These are phyloP conservation scores for Botrytis elliptica DNA, from an alignment of 2,329 filamentous ascomycete species.

Conservation along the genomic window DNA sequence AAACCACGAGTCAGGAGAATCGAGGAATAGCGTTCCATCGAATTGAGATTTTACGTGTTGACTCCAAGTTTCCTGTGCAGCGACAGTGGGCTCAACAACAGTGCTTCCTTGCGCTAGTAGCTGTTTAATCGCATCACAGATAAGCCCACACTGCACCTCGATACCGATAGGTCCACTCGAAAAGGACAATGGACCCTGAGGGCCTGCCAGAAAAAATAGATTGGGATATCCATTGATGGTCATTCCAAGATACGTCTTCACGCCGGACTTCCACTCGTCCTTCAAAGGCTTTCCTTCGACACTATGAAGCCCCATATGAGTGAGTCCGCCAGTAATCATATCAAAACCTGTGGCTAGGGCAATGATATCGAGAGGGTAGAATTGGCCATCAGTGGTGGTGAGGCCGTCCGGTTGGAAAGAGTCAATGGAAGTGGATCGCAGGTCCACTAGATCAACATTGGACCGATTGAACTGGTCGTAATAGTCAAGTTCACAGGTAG, in stretches of 20 bases:
- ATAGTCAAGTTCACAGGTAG: neutral
- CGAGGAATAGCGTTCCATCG: neutral
- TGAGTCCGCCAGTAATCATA: neutral
- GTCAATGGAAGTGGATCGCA: neutral
- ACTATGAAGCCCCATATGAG: neutral
- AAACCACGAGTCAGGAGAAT: neutral
- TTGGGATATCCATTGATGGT: neutral
- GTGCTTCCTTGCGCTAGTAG: neutral
- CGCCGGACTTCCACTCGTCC: neutral
- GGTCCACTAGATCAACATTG: neutral
- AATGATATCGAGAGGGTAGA: neutral
- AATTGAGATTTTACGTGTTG: neutral
- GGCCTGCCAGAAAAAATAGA: neutral
- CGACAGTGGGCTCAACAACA: neutral
- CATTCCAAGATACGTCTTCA: neutral
- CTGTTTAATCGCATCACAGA: neutral
- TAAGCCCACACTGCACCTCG: neutral
- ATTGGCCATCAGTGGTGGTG: neutral
- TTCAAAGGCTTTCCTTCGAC: neutral
- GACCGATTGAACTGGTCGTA: neutral
- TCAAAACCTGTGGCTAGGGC: neutral
- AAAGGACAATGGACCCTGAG: neutral
- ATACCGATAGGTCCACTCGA: neutral
- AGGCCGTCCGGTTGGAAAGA: neutral
- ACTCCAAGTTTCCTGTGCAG: neutral